phyloP scores from a whole-genome alignment of 257 asterid genomes.

The Solanum etuberosum region DNA sequence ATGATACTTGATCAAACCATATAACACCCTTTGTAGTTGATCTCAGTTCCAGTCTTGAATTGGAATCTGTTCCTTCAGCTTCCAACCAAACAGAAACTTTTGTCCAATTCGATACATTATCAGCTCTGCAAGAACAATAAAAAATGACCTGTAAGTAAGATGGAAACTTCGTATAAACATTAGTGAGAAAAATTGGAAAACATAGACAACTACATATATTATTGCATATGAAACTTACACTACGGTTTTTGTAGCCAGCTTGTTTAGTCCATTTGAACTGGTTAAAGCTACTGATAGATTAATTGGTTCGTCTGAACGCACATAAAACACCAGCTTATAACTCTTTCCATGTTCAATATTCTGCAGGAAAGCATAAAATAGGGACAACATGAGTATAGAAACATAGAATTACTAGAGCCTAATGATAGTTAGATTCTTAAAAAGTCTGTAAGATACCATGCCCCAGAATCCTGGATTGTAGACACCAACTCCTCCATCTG shows the following conservation, averaged over 20 bases:
- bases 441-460: slow-evolving; percentile 41
- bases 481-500: slow-evolving; percentile 84
- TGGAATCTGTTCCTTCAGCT: slow-evolving; percentile 54
- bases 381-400: not conserved
- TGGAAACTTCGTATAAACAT: not conserved
- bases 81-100: slow-evolving; percentile 46
- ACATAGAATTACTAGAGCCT: not conserved
- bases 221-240: slow-evolving; percentile 29
- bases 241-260: slow-evolving; percentile 45
- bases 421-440: not conserved
- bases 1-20: slow-evolving; percentile 96
- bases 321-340: slow-evolving; percentile 61
- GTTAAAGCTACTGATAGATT: slow-evolving; percentile 51
- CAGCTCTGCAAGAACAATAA: slow-evolving; percentile 34
- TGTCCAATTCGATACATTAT: slow-evolving; percentile 65
- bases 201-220: not conserved
- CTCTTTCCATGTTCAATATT: slow-evolving; percentile 75
- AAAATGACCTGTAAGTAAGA: not conserved
- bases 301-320: slow-evolving; percentile 51
- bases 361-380: slow-evolving; percentile 27
- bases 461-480: slow-evolving; percentile 98
- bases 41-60: slow-evolving; percentile 69
- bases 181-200: not conserved
- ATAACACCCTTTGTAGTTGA: slow-evolving; percentile 59
- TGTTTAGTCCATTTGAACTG: slow-evolving; percentile 48